Evolutionary conservation across 1,284 basidiomycete genomes (phyloP), one percentile per base, ranked within the genome.

Genomic region (Microbotryum lychnidis-dioicae): DNA sequence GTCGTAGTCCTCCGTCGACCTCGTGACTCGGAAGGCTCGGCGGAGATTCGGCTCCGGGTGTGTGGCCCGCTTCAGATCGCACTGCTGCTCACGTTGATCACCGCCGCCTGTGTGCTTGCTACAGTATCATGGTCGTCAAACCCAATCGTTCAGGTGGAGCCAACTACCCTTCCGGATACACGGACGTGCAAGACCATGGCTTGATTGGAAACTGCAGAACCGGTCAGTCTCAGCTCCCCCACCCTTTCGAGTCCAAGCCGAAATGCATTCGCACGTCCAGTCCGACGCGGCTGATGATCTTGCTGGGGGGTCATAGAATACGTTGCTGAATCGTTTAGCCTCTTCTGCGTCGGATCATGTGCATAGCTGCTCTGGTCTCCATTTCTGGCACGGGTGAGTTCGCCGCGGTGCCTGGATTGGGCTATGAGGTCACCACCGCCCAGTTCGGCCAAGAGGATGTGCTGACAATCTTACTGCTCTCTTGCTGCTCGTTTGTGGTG

Each of bases 361-460:
- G 74, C 60, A 78, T 77, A 4, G 77, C 78, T 1, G 79, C 78
- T 1, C 64, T 77, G 29, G 73, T 79, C 56, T 75, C 73, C 20
- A 68, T 77, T 56, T 64, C 61, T 56, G 67, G 68, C 7, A 64
- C 62, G 4, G 44, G 37, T 42, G 37, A 42, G 37, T 42, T 2
- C 37, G 37, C 37, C 16, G 37, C 45, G 18, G 20, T 42, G 47
- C 16, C 29, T 3, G 12, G 33, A 23, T 8, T 14, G 27, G 20
- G n/a, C n/a, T n/a, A n/a, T 29, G 29, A 23, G 25, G 46, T 33
- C 18, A n/a, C 10, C 31, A 10, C 12, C 48, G 8, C 18, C 6
- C 20, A 45, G 16, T 42, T 10, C 21, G 42, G 23, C 37, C 37
- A 42, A 12, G 37, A 42, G 37, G 16, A 42, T 18, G 1, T 42